Evolutionary conservation across 345 rosid genomes (phyloP).

Genomic region (Cardamine occulta): DNA sequence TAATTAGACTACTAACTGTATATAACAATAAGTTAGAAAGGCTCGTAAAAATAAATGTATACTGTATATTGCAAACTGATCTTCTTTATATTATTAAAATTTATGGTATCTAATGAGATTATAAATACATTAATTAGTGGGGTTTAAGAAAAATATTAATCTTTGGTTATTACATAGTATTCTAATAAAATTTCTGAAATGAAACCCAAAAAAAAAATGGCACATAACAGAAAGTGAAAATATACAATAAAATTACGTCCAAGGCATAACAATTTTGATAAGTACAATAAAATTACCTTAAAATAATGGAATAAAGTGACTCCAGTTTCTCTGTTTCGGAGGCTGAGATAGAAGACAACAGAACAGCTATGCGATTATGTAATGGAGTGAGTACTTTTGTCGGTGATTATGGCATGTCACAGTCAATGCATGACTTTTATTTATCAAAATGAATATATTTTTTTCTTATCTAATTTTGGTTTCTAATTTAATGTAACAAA

Average conservation of each 20-base stretch:
- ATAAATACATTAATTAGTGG: too few relatives aligned
- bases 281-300: neutral
- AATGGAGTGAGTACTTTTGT: neutral
- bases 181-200: neutral
- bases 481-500: neutral
- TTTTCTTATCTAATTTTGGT: neutral
- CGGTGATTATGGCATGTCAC: neutral
- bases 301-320: neutral
- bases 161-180: too few relatives aligned
- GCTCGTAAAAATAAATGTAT: too few relatives aligned
- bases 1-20: too few relatives aligned
- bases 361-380: neutral
- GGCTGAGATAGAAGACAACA: neutral
- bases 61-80: too few relatives aligned
- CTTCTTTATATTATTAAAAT: too few relatives aligned
- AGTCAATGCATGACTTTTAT: neutral
- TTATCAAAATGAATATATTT: neutral
- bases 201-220: neutral
- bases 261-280: neutral
- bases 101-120: too few relatives aligned
- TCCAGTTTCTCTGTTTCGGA: neutral
- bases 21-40: too few relatives aligned
- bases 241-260: neutral
- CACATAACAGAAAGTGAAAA: neutral
- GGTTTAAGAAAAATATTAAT: too few relatives aligned